Conservation (phyloP, 306 rosid species). For the Benincasa hispida region DNA sequence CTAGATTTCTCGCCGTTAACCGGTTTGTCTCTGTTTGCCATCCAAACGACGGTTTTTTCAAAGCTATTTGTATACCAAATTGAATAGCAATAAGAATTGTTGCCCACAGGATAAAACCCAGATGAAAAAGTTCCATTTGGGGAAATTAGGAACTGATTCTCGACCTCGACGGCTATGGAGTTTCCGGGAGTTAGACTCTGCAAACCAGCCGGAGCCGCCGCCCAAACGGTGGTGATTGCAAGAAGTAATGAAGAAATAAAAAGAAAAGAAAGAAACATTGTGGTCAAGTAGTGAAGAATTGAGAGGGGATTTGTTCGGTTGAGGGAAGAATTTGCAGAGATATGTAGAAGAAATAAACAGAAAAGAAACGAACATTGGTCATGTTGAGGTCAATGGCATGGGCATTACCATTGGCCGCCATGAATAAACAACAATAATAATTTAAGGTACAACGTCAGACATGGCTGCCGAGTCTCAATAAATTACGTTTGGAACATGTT, state of each 20-base stretch:
- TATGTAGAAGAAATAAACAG: not conserved
- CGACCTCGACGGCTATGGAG: not conserved
- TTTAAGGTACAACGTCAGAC: not conserved
- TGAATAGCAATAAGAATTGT: slow-evolving; percentile 10
- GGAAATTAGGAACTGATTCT: not conserved
- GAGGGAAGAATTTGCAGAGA: not conserved
- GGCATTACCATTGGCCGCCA: not conserved
- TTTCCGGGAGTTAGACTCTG: not conserved
- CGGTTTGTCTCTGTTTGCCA: slow-evolving; percentile 12
- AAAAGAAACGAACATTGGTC: not conserved
- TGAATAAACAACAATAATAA: not conserved
- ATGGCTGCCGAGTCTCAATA: not conserved
- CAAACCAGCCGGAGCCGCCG: not conserved
- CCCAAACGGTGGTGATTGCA: not conserved
- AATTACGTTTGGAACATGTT: not conserved
- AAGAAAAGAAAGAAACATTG: not conserved
- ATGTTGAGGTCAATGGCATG: not conserved
- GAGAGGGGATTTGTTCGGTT: not conserved
- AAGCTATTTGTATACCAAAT: slow-evolving; percentile 8
- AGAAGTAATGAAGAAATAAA: not conserved
- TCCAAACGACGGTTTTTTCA: slow-evolving; percentile 7
- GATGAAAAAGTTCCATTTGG: slow-evolving; percentile 4
- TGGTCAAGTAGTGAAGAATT: not conserved
- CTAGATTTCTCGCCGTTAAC: slow-evolving; percentile 10
- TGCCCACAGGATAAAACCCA: slow-evolving; percentile 13